Percentiles rank a stretch among this genome's conserved stretches.
Conservation (phyloP, 1,284 basidiomycete genomes). For the Dichomitus squalens region DNA sequence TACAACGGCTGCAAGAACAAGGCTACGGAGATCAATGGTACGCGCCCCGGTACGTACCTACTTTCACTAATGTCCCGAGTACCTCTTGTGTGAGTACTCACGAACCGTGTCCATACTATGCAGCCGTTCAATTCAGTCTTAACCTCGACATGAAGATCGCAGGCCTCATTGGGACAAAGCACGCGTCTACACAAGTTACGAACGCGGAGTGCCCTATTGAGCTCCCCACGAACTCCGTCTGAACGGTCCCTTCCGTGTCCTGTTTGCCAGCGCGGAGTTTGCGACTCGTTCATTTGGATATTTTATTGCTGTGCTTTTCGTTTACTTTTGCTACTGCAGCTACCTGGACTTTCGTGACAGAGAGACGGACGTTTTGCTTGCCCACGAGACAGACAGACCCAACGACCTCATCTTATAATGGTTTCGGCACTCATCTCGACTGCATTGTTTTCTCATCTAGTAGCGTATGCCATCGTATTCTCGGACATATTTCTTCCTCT, state of each 20-base stretch:
- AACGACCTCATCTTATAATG: constrained; percentile 10
- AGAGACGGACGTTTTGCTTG: not conserved
- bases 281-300: constrained; percentile 1
- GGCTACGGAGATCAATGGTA: constrained; percentile 48
- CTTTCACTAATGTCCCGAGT: not conserved
- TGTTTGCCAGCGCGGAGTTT: constrained; percentile 1
- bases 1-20: constrained; percentile 79
- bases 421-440: constrained; percentile 14
- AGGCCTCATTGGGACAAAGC: constrained; percentile 62
- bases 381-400: constrained; percentile 19
- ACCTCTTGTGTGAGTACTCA: too few species aligned
- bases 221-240: constrained; percentile 56
- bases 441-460: constrained; percentile 13
- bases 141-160: constrained; percentile 69
- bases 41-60: constrained; percentile 58
- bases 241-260: constrained; percentile 12
- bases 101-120: not conserved
- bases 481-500: not conserved
- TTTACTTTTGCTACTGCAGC: not conserved
- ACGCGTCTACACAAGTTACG: constrained; percentile 58
- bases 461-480: constrained; percentile 25
- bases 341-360: not conserved
- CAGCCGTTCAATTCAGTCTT: constrained; percentile 72
- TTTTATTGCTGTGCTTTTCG: not conserved
- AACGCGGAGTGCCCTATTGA: constrained; percentile 79